Conservation (phyloP, 306 rosid species). For the Vigna hirtella region DNA sequence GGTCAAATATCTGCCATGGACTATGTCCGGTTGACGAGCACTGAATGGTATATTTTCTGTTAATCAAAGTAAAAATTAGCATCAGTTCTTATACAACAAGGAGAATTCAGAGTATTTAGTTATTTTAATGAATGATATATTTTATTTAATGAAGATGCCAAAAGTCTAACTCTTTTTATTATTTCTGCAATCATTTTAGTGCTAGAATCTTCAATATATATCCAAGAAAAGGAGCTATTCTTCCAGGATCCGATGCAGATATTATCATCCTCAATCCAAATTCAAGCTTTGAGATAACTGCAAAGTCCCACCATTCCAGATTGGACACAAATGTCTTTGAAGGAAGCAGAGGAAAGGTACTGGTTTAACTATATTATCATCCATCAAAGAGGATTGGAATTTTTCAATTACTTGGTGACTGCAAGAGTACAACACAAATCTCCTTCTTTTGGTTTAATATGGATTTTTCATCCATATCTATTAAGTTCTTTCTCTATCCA, state of each 20-base stretch:
- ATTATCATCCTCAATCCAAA: conserved; percentile 91
- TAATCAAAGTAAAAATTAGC: conserved; percentile 12
- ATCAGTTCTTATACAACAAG: conserved; percentile 15
- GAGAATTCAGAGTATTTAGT: conserved; percentile 2
- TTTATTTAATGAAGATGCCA: conserved; percentile 23
- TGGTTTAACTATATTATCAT: conserved; percentile 16
- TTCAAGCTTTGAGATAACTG: conserved; percentile 75
- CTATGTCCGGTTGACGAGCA: conserved; percentile 85
- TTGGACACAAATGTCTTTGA: conserved; percentile 87
- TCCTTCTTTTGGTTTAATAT: conserved; percentile 2
- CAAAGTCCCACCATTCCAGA: conserved; percentile 87
- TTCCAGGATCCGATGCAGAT: conserved; percentile 97
- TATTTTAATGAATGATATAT: neutral
- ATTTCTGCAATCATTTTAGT: conserved; percentile 55
- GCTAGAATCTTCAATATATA: conserved; percentile 92
- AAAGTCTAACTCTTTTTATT: neutral
- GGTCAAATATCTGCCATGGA: conserved; percentile 88
- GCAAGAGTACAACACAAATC: neutral
- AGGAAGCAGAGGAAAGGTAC: conserved; percentile 95
- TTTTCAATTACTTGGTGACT: conserved; percentile 26
- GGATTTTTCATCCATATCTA: neutral
- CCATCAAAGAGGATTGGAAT: neutral
- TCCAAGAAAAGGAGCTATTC: conserved; percentile 71
- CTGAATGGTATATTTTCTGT: conserved; percentile 74
- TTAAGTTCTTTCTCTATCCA: neutral